Base-by-base conservation (phyloP, 2,329 filamentous ascomycete genomes). In the Aspergillus phoenicis region DNA sequence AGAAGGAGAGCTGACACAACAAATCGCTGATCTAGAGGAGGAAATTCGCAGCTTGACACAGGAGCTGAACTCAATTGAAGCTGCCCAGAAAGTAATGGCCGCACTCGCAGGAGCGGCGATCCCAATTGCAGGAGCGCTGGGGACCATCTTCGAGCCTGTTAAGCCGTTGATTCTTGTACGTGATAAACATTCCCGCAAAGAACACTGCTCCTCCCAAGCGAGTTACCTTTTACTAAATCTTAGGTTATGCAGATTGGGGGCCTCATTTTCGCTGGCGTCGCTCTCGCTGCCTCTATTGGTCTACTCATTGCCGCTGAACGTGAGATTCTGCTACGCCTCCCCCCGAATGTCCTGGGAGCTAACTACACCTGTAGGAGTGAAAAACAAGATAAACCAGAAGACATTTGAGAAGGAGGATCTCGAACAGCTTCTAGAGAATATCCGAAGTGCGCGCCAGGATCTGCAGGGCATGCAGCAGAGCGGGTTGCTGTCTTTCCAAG, bases 1-100 rank as follows among this genome's bases (percentile, higher is more conserved):
- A 17, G 56, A 58, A 30, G 56, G 56, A 13, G 45, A 58, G 5
- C 20, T 58, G 6, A 52, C 47, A 13, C 33, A 41, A 13, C 45
- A 52, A 24, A 58, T 58, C 15, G 10, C 28, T 1, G 33, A 24
- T 5, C 28, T 53, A 10, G 13, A 41, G 20, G 13, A 53, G 33
- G 52, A 45, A 22, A 33, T 33, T 10, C 30, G 30, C 30, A 52
- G 48, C 48, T 36, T 15, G 28, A 52, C 48, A 33, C 11, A 13
- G 30, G 48, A 30, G 3, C 48, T 52, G 48, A 30, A 52, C n/a
- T 17, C 28, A 7, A 22, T 52, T 28, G 26, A 52, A n/a, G 10
- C n/a, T 4, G 15, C 30, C 26, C 8, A 11, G 7, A 17, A 20
- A 30, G 24, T 8, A 15, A 17, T 28, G 10, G 10, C 8, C 8